Percentiles rank a stretch among this genome's conserved stretches.
Evolutionary conservation across 352 stramenopile species (phyloP).

Genomic region (Thraustochytrium striatum): DNA sequence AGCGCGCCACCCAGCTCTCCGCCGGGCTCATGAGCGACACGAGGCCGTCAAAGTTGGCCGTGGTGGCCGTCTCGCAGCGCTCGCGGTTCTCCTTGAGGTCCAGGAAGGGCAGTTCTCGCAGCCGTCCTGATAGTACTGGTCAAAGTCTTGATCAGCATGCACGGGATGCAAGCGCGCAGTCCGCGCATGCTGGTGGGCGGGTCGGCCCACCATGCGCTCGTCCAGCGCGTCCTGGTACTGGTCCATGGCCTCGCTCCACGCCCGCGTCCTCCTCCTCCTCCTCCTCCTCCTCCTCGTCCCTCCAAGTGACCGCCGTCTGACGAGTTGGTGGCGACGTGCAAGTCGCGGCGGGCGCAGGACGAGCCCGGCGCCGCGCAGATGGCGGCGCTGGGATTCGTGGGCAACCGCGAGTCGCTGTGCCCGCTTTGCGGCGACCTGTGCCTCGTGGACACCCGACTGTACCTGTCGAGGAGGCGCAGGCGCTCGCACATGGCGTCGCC

Average conservation of each 20-base stretch:
- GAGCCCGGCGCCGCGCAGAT: no score
- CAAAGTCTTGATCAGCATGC: slow-evolving; percentile 66
- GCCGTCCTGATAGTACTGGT: slow-evolving; percentile 56
- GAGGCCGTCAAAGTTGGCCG: slow-evolving; percentile 67
- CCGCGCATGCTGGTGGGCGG: no score
- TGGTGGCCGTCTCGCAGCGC: slow-evolving; percentile 61
- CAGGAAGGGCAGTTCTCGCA: slow-evolving; percentile 71
- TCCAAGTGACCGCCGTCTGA: no score
- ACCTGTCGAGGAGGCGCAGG: background rate
- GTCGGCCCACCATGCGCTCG: no score
- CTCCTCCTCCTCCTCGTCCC: no score
- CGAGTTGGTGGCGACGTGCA: no score
- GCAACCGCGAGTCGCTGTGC: background rate
- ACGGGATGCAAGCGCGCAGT: slow-evolving; percentile 66
- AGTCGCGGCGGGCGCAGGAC: no score
- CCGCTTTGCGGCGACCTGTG: background rate
- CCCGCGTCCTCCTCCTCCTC: no score
- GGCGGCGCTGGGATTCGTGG: background rate
- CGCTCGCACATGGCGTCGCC: background rate
- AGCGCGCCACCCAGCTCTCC: slow-evolving; percentile 68
- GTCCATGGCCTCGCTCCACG: no score
- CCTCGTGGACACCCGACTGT: background rate
- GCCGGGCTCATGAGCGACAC: slow-evolving; percentile 66
- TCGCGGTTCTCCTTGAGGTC: slow-evolving; percentile 62
- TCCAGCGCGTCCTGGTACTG: no score